Evolutionary conservation across 2,329 filamentous ascomycete genomes (phyloP).

Genomic region (Plectosphaerella sp.): DNA sequence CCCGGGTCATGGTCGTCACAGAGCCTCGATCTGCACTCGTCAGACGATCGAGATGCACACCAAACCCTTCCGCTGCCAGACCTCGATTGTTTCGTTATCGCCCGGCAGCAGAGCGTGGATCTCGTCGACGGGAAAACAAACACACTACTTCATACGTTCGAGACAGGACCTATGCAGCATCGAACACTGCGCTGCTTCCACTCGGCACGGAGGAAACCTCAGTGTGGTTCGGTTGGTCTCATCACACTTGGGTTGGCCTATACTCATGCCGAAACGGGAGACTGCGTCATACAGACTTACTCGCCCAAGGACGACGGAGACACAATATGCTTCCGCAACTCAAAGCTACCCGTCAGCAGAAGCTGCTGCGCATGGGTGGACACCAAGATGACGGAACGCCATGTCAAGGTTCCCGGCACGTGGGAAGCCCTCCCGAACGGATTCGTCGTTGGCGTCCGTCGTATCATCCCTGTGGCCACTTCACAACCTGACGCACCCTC

Average conservation of each 20-base stretch:
- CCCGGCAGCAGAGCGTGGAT: slow-evolving; percentile 54
- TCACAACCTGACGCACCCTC: slow-evolving; percentile 12
- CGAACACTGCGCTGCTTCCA: slow-evolving; percentile 59
- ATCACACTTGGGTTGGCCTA: slow-evolving; percentile 63
- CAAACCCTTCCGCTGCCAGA: slow-evolving; percentile 56
- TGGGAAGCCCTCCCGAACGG: slow-evolving; percentile 62
- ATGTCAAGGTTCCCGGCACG: slow-evolving; percentile 56
- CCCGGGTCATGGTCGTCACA: slow-evolving; percentile 31
- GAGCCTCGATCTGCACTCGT: slow-evolving; percentile 34
- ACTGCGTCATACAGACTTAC: slow-evolving; percentile 63
- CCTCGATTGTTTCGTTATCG: slow-evolving; percentile 57
- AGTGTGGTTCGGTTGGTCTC: slow-evolving; percentile 52
- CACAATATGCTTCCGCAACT: slow-evolving; percentile 53
- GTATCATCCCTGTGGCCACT: slow-evolving; percentile 24
- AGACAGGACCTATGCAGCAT: slow-evolving; percentile 52
- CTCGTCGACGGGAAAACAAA: slow-evolving; percentile 41
- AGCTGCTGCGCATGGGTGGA: slow-evolving; percentile 47
- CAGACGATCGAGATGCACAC: slow-evolving; percentile 40
- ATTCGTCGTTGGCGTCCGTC: slow-evolving; percentile 60
- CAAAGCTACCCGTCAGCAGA: slow-evolving; percentile 29
- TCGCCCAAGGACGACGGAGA: slow-evolving; percentile 46
- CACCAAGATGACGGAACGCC: slow-evolving; percentile 45
- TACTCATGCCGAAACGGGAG: slow-evolving; percentile 50
- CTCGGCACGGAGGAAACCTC: slow-evolving; percentile 43
- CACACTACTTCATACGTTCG: slow-evolving; percentile 56